Evolutionary conservation across 2,329 filamentous ascomycete genomes (phyloP), one percentile per base, ranked within the genome.

Genomic region (Verticillium tricorpus): DNA sequence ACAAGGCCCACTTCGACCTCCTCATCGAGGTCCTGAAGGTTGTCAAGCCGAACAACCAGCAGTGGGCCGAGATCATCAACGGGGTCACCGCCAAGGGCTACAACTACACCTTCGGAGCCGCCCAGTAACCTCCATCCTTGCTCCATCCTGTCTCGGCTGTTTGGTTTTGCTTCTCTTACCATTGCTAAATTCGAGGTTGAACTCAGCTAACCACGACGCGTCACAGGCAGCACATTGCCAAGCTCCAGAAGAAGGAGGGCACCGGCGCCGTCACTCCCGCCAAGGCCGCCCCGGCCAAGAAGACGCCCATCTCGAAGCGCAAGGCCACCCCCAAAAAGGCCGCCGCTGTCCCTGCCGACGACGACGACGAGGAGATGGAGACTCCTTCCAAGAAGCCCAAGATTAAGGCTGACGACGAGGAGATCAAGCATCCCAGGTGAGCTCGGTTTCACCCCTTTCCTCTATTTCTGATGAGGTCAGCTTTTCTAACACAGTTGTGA

Each of bases 141-240:
- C 54, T 34, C 57, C 54, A 58, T 32, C 35, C 5, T 57, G 58
- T 34, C 56, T 11, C 9, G 15, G 25, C 35, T 57, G 57, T 45
- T 5, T 45, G n/a, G 12, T 12, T 65, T 15, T 25, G 35, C n/a
- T 60, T 11, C 63, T 5, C 45, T n/a, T 2, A 25, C 39, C 32
- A 17, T 60, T 54, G 6, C 11, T 25, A 22, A 3, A 17, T 56
- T 17, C 1, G n/a, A 52, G 22, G 45, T 14, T 3, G 15, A 5
- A 35, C 50, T 57, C 4, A 60, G 35, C 67, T 69, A 61, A 69
- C 60, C n/a, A n/a, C 28, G 2, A 7, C 15, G 25, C 17, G 45
- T 50, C 60, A 59, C 57, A 81, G 79, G 56, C 79, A 81, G 67
- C 79, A 82, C 37, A 73, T 82, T 8, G 76, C 79, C 65, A 81